A percentile compares a stretch with the other conserved stretches of the same genome.
These are phyloP conservation scores for Chytriomyces hyalinus DNA, from an alignment of 192 early-diverging fungal species.

Conservation along the genomic window DNA sequence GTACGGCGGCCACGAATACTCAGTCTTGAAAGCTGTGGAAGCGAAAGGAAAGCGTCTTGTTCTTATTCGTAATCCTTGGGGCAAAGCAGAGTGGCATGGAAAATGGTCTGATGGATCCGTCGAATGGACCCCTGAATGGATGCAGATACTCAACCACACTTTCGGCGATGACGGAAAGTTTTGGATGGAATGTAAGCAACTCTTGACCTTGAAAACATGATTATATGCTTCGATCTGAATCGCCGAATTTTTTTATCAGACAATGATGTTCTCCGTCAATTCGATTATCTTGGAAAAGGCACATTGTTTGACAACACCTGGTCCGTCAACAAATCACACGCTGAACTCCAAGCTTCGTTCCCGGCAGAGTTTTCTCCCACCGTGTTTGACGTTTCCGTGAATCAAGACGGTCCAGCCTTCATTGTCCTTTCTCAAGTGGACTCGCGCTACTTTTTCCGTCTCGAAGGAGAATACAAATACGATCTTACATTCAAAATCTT, in stretches of 20 bases:
- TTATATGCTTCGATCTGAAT: no score
- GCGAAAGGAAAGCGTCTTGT: slow-evolving; percentile 50
- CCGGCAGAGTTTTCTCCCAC: slow-evolving; percentile 9
- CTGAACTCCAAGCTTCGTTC: slow-evolving; percentile 26
- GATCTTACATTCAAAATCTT: background rate
- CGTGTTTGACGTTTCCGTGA: slow-evolving; percentile 30
- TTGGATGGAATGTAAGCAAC: slow-evolving; percentile 40
- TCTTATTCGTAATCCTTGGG: slow-evolving; percentile 58
- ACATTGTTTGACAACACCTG: slow-evolving; percentile 36
- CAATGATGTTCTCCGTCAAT: slow-evolving; percentile 37
- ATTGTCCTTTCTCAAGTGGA: slow-evolving; percentile 40
- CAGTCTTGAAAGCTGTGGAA: slow-evolving; percentile 52
- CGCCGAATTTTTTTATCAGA: background rate
- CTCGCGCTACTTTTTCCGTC: slow-evolving; percentile 14
- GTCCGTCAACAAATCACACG: slow-evolving; percentile 23
- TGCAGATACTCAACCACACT: slow-evolving; percentile 36
- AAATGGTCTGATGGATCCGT: slow-evolving; percentile 38
- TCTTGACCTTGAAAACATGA: no score
- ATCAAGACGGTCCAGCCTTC: background rate
- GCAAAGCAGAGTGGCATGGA: slow-evolving; percentile 59
- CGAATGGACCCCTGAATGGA: slow-evolving; percentile 47
- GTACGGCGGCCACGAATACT: slow-evolving; percentile 54
- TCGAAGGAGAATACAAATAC: slow-evolving; percentile 15
- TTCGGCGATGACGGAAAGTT: slow-evolving; percentile 45
- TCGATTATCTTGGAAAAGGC: slow-evolving; percentile 27